A percentile compares a stretch with the other conserved stretches of the same genome.
Conservation (phyloP, 192 early-diverging fungal species). For the Coemansia guatemalensis region DNA sequence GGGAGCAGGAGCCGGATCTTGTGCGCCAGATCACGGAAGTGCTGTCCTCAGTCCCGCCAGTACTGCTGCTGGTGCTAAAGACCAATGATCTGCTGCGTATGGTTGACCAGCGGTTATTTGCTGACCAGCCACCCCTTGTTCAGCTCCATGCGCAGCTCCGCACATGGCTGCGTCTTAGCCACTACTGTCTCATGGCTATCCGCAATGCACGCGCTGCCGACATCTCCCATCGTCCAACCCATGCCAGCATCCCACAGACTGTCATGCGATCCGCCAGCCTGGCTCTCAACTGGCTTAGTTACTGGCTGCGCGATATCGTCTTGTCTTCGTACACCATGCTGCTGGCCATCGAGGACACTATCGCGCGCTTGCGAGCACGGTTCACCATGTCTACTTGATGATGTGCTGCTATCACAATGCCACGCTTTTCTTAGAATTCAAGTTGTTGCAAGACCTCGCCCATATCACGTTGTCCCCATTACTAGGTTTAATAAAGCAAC, state of each 20-base stretch:
- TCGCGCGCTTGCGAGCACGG: constrained; percentile 22
- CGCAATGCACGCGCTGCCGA: constrained; percentile 36
- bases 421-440: background rate
- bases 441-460: no score
- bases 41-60: constrained; percentile 78
- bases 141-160: constrained; percentile 47
- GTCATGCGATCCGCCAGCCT: constrained; percentile 11
- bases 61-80: constrained; percentile 85
- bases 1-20: constrained; percentile 59
- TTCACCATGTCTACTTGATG: background rate
- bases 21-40: constrained; percentile 76
- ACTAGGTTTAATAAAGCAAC: background rate
- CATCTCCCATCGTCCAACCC: constrained; percentile 24
- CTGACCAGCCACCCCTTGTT: constrained; percentile 39
- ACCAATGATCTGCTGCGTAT: constrained; percentile 87
- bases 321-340: constrained; percentile 17
- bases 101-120: constrained; percentile 59
- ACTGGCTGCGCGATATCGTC: constrained; percentile 22
- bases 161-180: constrained; percentile 40
- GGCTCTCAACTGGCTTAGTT: constrained; percentile 30
- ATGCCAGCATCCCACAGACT: constrained; percentile 6
- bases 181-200: constrained; percentile 47
- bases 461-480: background rate
- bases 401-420: background rate
- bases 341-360: constrained; percentile 21